Evolutionary conservation across 2,329 filamentous ascomycete species (phyloP).

Genomic region (Neopestalotiopsis clavispora): DNA sequence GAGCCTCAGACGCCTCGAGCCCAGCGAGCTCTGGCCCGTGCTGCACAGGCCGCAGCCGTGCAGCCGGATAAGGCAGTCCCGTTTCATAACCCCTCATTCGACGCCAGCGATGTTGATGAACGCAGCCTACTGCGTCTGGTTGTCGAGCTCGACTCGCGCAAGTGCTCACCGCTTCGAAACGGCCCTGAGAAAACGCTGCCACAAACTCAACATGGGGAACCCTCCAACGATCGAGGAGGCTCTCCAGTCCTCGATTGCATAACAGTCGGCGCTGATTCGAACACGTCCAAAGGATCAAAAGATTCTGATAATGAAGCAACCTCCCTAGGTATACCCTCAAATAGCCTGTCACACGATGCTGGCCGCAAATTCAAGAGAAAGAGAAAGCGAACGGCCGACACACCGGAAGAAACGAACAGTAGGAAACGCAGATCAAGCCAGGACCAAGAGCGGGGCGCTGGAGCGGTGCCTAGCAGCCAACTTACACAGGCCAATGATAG

Average conservation of each 20-base stretch:
- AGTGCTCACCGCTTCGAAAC: slow-evolving; percentile 33
- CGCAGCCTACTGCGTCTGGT: slow-evolving; percentile 52
- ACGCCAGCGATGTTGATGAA: slow-evolving; percentile 46
- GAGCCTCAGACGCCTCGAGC: slow-evolving; percentile 32
- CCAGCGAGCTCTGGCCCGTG: slow-evolving; percentile 11
- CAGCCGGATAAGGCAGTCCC: slow-evolving; percentile 12
- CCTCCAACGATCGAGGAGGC: slow-evolving; percentile 20
- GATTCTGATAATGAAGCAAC: slow-evolving; percentile 20
- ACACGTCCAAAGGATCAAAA: slow-evolving; percentile 18
- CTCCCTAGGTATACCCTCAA: slow-evolving; percentile 20
- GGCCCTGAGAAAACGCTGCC: slow-evolving; percentile 20
- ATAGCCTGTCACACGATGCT: slow-evolving; percentile 25
- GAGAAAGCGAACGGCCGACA: slow-evolving; percentile 31
- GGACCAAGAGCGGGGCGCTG: slow-evolving; percentile 21
- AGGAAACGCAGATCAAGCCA: slow-evolving; percentile 32
- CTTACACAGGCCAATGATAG: slow-evolving; percentile 18
- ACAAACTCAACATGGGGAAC: slow-evolving; percentile 32
- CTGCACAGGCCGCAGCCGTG: neutral
- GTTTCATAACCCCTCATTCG: slow-evolving; percentile 34
- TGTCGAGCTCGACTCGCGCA: slow-evolving; percentile 53
- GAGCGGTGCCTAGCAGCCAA: slow-evolving; percentile 27
- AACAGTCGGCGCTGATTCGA: slow-evolving; percentile 25
- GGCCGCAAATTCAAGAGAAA: slow-evolving; percentile 30
- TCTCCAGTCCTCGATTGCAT: slow-evolving; percentile 27
- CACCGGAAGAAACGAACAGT: slow-evolving; percentile 24